Base-by-base conservation (phyloP, 1,284 basidiomycete genomes). In the Ceratobasidium sp. region DNA sequence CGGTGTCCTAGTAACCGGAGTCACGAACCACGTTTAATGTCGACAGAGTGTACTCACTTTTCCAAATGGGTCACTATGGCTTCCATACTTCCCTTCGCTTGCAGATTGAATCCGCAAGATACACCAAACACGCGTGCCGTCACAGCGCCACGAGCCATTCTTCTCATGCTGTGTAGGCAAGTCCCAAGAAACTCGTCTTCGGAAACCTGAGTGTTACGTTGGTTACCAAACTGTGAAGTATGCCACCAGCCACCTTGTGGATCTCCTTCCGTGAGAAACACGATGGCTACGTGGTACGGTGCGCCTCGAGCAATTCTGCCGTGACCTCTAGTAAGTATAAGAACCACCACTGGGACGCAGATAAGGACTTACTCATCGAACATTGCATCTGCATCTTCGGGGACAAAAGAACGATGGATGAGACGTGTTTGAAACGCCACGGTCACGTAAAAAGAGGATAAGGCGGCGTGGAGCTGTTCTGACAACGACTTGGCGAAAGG, bases 211-310 rank as follows among this genome's bases (percentile, higher is more conserved):
- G 19, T 3, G n/a, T 58, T 39, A 14, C 16, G 16, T 44, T 58
- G 56, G 25, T n/a, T 3, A 23, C 13, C 14, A 39, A 58, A n/a
- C n/a, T n/a, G n/a, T n/a, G n/a, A n/a, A 1, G 56, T 58, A 23
- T 58, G 56, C 56, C 56, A 58, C 56, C 56, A 58, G 14, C 56
- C 56, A 2, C 56, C 56, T 2, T 27, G 56, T 2, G 56, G 56
- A 29, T 58, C 56, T 13, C 56, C 39, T 44, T 58, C 56, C 13
- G 56, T 58, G 11, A 58, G 1, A 19, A 58, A 58, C 21, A 58
- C 7, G 5, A 58, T 39, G 16, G 41, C 56, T 4, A 58, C 11
- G 56, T 58, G 56, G n/a, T 44, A 58, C 42, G 56, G 56, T 5
- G 29, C 54, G 14, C n/a, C 16, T 14, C 30, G 29, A 16, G 54